Percentiles rank a stretch among this genome's conserved stretches.
These are phyloP conservation scores for Verticillium klebahnii DNA, from an alignment of 2,329 filamentous ascomycete genomes.

Conservation along the genomic window DNA sequence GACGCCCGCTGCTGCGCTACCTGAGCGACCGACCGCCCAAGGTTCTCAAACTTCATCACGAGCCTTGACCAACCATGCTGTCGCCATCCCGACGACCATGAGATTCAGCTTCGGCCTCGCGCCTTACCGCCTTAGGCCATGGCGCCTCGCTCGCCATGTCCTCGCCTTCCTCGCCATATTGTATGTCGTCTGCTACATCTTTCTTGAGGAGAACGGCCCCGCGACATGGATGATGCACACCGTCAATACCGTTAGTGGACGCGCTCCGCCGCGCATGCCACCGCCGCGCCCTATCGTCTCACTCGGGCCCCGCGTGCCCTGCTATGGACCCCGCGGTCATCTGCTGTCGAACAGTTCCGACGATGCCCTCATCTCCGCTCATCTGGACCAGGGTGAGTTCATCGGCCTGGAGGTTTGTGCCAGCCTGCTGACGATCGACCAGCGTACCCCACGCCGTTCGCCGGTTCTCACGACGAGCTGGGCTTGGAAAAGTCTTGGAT, in stretches of 20 bases:
- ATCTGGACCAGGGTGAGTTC: constrained; percentile 9
- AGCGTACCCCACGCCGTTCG: constrained; percentile 24
- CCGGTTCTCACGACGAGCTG: constrained; percentile 24
- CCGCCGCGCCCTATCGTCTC: neutral
- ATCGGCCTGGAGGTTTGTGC: too few species aligned
- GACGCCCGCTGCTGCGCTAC: neutral
- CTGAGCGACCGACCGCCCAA: neutral
- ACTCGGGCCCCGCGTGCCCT: constrained; percentile 14
- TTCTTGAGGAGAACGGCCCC: constrained; percentile 1
- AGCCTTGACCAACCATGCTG: neutral
- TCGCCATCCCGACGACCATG: neutral
- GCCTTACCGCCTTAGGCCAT: neutral
- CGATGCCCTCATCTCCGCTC: constrained; percentile 17
- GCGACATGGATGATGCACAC: neutral
- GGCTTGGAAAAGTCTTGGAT: constrained; percentile 24
- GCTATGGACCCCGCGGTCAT: constrained; percentile 19
- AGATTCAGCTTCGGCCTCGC: neutral
- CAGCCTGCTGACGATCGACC: neutral
- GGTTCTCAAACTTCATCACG: neutral
- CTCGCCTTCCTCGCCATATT: neutral
- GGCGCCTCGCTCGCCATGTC: neutral
- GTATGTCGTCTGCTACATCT: neutral
- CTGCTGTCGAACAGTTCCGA: constrained; percentile 19
- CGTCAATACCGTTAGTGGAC: neutral
- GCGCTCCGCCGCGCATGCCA: neutral